Conservation (phyloP, 1,284 basidiomycete species). For the Trametes versicolor region DNA sequence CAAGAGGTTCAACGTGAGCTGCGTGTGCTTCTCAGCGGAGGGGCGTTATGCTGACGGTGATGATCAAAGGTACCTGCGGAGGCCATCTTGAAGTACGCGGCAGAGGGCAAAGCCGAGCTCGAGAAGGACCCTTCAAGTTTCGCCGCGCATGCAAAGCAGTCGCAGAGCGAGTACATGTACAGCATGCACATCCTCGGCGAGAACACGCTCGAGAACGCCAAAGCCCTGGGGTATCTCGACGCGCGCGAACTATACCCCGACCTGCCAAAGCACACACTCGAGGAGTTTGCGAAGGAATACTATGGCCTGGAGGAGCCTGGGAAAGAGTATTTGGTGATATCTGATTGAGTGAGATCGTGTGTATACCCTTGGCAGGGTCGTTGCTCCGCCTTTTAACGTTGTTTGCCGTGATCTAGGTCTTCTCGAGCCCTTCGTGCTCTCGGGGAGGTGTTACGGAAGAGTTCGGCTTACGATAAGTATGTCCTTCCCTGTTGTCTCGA, state of each 20-base stretch:
- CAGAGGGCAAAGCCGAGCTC: conserved; percentile 8
- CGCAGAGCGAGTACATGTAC: conserved; percentile 29
- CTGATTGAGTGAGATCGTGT: no score
- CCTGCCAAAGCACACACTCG: conserved; percentile 26
- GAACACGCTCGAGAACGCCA: conserved; percentile 36
- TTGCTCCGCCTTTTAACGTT: no score
- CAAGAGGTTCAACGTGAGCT: conserved; percentile 20
- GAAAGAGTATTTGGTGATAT: not conserved
- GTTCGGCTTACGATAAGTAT: no score
- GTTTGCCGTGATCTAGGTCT: no score
- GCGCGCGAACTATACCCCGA: conserved; percentile 40
- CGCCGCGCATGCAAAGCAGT: not conserved
- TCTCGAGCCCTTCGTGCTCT: no score
- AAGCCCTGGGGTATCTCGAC: conserved; percentile 37
- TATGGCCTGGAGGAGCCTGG: conserved; percentile 27
- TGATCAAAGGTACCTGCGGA: conserved; percentile 22
- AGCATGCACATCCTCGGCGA: conserved; percentile 37
- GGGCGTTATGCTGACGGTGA: not conserved
- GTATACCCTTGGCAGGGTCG: no score
- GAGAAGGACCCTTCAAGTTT: not conserved
- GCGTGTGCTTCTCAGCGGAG: not conserved
- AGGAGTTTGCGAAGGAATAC: conserved; percentile 34
- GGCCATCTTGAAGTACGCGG: conserved; percentile 11
- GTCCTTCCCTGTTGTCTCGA: no score
- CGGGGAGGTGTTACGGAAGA: no score